Evolutionary conservation across 441 rosid genomes (phyloP).

Genomic region (Biscutella laevigata): DNA sequence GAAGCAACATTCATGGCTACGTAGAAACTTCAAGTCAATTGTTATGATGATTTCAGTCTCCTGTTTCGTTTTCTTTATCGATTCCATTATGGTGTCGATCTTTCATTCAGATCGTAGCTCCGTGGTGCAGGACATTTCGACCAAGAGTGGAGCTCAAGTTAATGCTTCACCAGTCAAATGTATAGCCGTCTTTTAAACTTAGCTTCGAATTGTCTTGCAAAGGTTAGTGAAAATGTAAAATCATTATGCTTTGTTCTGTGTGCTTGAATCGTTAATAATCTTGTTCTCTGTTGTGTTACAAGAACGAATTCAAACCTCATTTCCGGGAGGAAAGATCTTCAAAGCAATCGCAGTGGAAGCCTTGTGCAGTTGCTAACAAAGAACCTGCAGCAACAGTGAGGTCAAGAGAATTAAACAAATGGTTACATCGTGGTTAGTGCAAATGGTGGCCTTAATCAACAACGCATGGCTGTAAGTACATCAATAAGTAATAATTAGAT

Average conservation of each 20-base stretch:
- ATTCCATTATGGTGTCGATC: constrained; percentile 54
- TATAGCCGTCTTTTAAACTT: constrained; percentile 52
- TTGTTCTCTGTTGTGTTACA: constrained; percentile 10
- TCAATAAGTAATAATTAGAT: neutral
- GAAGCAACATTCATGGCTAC: constrained; percentile 44
- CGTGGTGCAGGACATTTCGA: constrained; percentile 28
- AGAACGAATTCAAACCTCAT: constrained; percentile 46
- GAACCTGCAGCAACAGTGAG: constrained; percentile 30
- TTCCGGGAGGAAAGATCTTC: constrained; percentile 49
- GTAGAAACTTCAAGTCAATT: constrained; percentile 37
- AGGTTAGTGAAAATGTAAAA: constrained; percentile 38
- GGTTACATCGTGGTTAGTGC: constrained; percentile 81
- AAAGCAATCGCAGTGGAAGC: constrained; percentile 64
- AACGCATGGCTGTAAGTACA: constrained; percentile 80
- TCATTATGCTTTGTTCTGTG: neutral
- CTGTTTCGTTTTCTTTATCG: constrained; percentile 48
- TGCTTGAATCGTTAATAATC: neutral
- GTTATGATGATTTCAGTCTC: constrained; percentile 39
- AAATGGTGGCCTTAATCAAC: constrained; percentile 92
- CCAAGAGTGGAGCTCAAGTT: constrained; percentile 34
- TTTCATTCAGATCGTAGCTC: constrained; percentile 35
- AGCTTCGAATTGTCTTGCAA: constrained; percentile 56
- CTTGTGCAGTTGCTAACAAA: constrained; percentile 53
- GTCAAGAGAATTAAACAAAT: constrained; percentile 30
- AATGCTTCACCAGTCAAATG: constrained; percentile 50